phyloP scores from a whole-genome alignment of 2,329 filamentous ascomycete genomes.

The Endocalyx cinctus region DNA sequence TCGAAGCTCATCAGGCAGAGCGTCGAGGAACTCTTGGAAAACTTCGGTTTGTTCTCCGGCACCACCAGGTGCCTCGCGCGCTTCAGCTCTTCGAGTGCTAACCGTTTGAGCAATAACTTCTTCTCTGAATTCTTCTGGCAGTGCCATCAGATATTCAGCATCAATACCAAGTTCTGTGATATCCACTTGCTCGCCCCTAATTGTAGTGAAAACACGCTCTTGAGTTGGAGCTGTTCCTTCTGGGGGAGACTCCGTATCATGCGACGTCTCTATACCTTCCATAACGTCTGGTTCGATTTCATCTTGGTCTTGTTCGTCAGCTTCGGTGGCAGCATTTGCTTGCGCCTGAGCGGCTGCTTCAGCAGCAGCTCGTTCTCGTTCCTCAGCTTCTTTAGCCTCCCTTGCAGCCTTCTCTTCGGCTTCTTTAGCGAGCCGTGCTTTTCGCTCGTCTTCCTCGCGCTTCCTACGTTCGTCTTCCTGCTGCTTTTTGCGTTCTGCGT shows the following conservation, averaged over 20 bases:
- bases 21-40: constrained; percentile 89
- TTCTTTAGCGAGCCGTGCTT: constrained; percentile 66
- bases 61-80: constrained; percentile 59
- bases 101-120: constrained; percentile 93
- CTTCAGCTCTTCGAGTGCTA: constrained; percentile 75
- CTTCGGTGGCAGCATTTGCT: constrained; percentile 27
- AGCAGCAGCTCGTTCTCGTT: constrained; percentile 60
- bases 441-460: constrained; percentile 61
- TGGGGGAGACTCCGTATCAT: constrained; percentile 25
- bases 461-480: constrained; percentile 56
- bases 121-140: constrained; percentile 94
- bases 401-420: constrained; percentile 62
- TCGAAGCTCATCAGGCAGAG: constrained; percentile 83
- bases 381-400: constrained; percentile 67
- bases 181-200: constrained; percentile 82
- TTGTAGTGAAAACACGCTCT: constrained; percentile 71
- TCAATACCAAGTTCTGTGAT: constrained; percentile 95
- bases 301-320: constrained; percentile 39
- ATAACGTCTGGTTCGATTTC: constrained; percentile 24
- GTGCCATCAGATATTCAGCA: constrained; percentile 86
- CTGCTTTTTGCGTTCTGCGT: constrained; percentile 50
- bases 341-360: constrained; percentile 42
- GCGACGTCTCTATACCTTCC: constrained; percentile 30
- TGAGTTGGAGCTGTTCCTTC: constrained; percentile 42
- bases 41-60: constrained; percentile 77